Evolutionary conservation across 768 basidiomycete species (phyloP).

Genomic region (Boletellus emodensis): DNA sequence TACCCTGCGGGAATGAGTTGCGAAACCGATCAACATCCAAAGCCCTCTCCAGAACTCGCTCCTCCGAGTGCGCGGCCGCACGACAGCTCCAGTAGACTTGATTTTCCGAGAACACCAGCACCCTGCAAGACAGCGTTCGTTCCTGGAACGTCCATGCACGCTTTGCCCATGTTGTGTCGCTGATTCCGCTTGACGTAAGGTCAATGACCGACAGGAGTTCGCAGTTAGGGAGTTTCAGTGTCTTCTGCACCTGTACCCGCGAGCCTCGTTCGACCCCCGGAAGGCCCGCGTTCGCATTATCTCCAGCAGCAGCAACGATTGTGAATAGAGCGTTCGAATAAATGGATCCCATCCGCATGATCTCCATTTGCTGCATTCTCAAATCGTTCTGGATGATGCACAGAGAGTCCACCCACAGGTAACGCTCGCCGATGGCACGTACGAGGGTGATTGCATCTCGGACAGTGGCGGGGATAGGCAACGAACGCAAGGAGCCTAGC

Average conservation of each 20-base stretch:
- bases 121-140: neutral
- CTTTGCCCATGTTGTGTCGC: conserved; percentile 7
- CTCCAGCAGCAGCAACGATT: conserved; percentile 17
- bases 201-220: conserved; percentile 16
- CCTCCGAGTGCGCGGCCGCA: conserved; percentile 8
- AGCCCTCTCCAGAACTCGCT: conserved; percentile 8
- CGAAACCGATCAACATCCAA: neutral
- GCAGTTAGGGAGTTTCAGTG: conserved; percentile 3
- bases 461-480: conserved; percentile 19
- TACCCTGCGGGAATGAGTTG: neutral
- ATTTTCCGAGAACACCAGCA: conserved; percentile 18
- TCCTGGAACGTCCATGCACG: conserved; percentile 23
- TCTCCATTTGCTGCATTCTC: conserved; percentile 16
- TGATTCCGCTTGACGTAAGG: neutral
- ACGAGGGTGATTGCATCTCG: conserved; percentile 21
- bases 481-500: neutral
- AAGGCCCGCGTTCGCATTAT: conserved; percentile 10
- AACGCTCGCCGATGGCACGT: conserved; percentile 19
- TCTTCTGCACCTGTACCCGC: conserved; percentile 4
- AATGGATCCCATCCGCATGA: conserved; percentile 20
- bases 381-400: conserved; percentile 23
- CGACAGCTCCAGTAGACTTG: conserved; percentile 20
- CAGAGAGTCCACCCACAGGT: conserved; percentile 24
- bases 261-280: conserved; percentile 6
- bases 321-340: conserved; percentile 18